Evolutionary conservation across 768 basidiomycete genomes (phyloP).

Genomic region (Termitomyces sp.): DNA sequence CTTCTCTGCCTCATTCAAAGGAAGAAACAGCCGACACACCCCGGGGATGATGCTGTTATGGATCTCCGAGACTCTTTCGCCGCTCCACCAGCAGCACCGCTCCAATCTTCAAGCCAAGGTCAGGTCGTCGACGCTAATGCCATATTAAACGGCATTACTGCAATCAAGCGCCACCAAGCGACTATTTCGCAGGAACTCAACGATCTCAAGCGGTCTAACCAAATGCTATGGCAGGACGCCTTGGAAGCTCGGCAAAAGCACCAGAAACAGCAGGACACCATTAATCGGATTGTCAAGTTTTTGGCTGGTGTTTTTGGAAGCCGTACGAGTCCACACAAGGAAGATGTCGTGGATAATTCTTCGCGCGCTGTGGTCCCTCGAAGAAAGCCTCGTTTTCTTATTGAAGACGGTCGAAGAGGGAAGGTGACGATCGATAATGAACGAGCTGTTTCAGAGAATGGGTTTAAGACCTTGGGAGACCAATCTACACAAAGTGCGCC

Average conservation of each 20-base stretch:
- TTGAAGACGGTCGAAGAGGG: slow-evolving; percentile 46
- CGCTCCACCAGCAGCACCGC: slow-evolving; percentile 10
- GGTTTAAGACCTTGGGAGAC: background rate
- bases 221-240: slow-evolving; percentile 91
- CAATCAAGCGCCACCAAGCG: slow-evolving; percentile 89
- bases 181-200: slow-evolving; percentile 87
- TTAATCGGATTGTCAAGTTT: slow-evolving; percentile 93
- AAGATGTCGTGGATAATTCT: slow-evolving; percentile 23
- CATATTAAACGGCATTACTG: slow-evolving; percentile 75
- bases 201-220: slow-evolving; percentile 82
- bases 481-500: slow-evolving; percentile 5
- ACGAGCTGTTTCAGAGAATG: slow-evolving; percentile 20
- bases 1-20: slow-evolving; percentile 83
- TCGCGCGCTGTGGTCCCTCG: slow-evolving; percentile 43
- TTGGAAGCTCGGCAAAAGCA: slow-evolving; percentile 71
- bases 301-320: slow-evolving; percentile 85
- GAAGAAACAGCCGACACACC: slow-evolving; percentile 60
- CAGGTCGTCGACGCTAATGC: slow-evolving; percentile 73
- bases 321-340: slow-evolving; percentile 34
- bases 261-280: slow-evolving; percentile 93
- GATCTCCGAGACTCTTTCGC: slow-evolving; percentile 25
- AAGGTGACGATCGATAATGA: slow-evolving; percentile 36
- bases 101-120: slow-evolving; percentile 33
- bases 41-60: slow-evolving; percentile 28
- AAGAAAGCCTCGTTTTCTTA: slow-evolving; percentile 57